phyloP scores from a whole-genome alignment of 2,329 filamentous ascomycete genomes.

The Colletotrichum sp. region DNA sequence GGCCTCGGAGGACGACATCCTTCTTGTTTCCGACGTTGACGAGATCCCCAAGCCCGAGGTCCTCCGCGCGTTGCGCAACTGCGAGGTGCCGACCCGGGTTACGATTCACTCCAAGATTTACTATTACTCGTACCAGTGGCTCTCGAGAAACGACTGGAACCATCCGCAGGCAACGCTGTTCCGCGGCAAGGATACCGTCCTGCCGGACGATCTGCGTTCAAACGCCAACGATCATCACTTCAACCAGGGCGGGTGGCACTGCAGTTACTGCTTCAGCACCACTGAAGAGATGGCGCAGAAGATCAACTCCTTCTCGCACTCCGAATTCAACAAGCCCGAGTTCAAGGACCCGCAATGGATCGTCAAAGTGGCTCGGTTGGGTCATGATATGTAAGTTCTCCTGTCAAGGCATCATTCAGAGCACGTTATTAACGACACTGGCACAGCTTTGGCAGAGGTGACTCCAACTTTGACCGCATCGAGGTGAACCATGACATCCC shows the following conservation, averaged over 20 bases:
- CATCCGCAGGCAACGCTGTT: slow-evolving; percentile 67
- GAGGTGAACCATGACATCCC: slow-evolving; percentile 48
- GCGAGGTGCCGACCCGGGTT: slow-evolving; percentile 56
- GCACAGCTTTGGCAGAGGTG: slow-evolving; percentile 25
- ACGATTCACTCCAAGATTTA: slow-evolving; percentile 59
- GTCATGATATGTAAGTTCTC: slow-evolving; percentile 46
- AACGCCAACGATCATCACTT: slow-evolving; percentile 46
- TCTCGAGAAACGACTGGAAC: slow-evolving; percentile 52
- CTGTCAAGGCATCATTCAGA: neutral
- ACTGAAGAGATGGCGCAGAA: slow-evolving; percentile 60
- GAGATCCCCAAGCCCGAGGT: slow-evolving; percentile 62
- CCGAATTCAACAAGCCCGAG: slow-evolving; percentile 39
- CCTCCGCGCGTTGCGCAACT: slow-evolving; percentile 52
- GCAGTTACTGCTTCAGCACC: slow-evolving; percentile 64
- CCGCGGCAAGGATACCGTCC: slow-evolving; percentile 48
- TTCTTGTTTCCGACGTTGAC: slow-evolving; percentile 66
- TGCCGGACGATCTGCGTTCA: slow-evolving; percentile 58
- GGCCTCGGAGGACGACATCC: slow-evolving; percentile 55
- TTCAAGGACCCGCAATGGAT: slow-evolving; percentile 45
- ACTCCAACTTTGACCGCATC: slow-evolving; percentile 29
- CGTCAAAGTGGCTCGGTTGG: slow-evolving; percentile 44
- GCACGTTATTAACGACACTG: neutral
- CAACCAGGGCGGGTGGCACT: slow-evolving; percentile 63
- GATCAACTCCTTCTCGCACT: slow-evolving; percentile 50
- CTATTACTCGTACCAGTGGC: slow-evolving; percentile 64